These are phyloP conservation scores for Kalmanozyma brasiliensis DNA, from an alignment of 1,284 basidiomycete genomes.

Conservation along the genomic window DNA sequence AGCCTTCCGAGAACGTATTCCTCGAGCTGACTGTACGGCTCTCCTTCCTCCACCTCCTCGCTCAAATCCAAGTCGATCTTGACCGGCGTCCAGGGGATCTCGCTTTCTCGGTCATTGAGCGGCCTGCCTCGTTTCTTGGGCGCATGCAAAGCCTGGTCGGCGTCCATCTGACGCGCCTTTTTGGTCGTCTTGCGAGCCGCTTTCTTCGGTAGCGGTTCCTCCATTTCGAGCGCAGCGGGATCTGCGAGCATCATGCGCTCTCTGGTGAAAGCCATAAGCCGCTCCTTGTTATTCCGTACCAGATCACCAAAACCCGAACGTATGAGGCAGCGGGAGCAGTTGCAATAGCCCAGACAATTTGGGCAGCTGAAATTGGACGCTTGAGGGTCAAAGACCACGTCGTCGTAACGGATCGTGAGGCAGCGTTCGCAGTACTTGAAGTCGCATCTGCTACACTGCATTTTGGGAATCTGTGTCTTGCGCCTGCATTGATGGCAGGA, in stretches of 20 bases:
- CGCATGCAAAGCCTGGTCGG: neutral
- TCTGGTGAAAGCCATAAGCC: constrained; percentile 14
- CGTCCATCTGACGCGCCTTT: neutral
- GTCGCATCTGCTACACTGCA: constrained; percentile 42
- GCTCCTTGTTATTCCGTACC: constrained; percentile 12
- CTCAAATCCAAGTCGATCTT: constrained; percentile 11
- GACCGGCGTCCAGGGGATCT: neutral
- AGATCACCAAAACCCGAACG: constrained; percentile 29
- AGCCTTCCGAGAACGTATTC: constrained; percentile 24
- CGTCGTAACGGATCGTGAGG: constrained; percentile 33
- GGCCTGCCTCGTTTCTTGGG: constrained; percentile 4
- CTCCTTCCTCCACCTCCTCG: constrained; percentile 19
- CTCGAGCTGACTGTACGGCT: constrained; percentile 27
- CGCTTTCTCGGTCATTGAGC: constrained; percentile 9
- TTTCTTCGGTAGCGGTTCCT: neutral
- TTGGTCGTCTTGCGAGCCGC: neutral
- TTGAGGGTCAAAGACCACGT: constrained; percentile 24
- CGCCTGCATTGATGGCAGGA: constrained; percentile 52
- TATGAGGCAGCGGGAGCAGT: constrained; percentile 44
- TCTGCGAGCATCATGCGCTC: constrained; percentile 14
- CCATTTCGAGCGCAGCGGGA: neutral
- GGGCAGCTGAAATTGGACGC: constrained; percentile 38
- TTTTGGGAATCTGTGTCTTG: constrained; percentile 39
- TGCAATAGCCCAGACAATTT: constrained; percentile 45
- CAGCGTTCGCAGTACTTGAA: constrained; percentile 42